Evolutionary conservation across 768 basidiomycete species (phyloP).

Genomic region (Tricholoma furcatifolium): DNA sequence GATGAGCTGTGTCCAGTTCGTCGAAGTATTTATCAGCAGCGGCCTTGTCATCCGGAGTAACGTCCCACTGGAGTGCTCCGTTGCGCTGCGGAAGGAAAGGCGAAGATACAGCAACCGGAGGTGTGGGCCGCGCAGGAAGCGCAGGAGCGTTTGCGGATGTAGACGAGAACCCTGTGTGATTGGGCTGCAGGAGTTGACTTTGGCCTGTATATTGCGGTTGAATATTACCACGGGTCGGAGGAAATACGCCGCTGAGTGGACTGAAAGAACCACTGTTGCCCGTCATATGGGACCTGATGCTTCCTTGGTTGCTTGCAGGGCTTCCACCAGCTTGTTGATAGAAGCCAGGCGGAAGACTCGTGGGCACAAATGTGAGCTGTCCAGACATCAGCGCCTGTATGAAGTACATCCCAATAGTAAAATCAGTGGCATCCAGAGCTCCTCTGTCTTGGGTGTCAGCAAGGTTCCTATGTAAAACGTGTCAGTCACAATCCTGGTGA

Average conservation of each 20-base stretch:
- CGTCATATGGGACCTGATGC: conserved; percentile 53
- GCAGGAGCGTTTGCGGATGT: conserved; percentile 29
- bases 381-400: conserved; percentile 91
- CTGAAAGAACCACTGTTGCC: conserved; percentile 63
- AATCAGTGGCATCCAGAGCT: conserved; percentile 84
- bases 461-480: conserved; percentile 62
- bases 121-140: conserved; percentile 39
- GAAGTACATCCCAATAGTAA: conserved; percentile 94
- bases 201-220: conserved; percentile 70
- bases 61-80: conserved; percentile 65
- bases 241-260: conserved; percentile 44
- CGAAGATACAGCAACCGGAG: conserved; percentile 20
- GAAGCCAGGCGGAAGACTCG: conserved; percentile 73
- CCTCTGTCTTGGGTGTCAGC: conserved; percentile 96
- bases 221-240: conserved; percentile 37
- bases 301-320: conserved; percentile 27
- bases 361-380: conserved; percentile 68
- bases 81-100: conserved; percentile 27
- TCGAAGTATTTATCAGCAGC: conserved; percentile 79
- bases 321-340: conserved; percentile 77
- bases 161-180: conserved; percentile 40
- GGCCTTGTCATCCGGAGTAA: conserved; percentile 78
- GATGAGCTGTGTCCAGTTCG: conserved; percentile 69
- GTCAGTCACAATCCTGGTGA: conserved; percentile 8
- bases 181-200: conserved; percentile 47